Conservation (phyloP, 768 basidiomycete species). For the Suillus placidus region DNA sequence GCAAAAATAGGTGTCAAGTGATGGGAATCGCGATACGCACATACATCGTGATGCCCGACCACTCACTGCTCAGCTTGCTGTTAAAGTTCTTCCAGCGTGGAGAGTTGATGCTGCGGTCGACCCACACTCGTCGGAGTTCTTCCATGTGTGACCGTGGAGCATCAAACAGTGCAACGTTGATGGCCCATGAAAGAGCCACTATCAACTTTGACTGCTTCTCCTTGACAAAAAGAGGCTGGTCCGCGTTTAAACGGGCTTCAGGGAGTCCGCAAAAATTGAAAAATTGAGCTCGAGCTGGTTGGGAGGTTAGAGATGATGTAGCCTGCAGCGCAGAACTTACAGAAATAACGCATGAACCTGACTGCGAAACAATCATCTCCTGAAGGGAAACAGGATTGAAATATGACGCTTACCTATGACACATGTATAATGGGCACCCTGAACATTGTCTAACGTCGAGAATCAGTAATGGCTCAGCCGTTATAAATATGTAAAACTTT, state of each 20-base stretch:
- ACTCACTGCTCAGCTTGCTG: slow-evolving; percentile 45
- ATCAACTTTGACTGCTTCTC: slow-evolving; percentile 7
- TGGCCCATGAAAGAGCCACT: slow-evolving; percentile 4
- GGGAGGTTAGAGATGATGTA: not conserved
- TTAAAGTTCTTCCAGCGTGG: slow-evolving; percentile 45
- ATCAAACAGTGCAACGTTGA: slow-evolving; percentile 37
- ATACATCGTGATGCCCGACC: slow-evolving; percentile 50
- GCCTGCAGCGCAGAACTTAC: slow-evolving; percentile 28
- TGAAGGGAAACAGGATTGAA: not conserved
- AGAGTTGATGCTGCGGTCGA: slow-evolving; percentile 43
- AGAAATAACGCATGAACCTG: slow-evolving; percentile 46
- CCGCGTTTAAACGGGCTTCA: slow-evolving; percentile 45
- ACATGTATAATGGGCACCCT: slow-evolving; percentile 4
- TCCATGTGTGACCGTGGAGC: slow-evolving; percentile 47
- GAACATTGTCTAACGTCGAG: not conserved
- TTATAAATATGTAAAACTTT: not conserved
- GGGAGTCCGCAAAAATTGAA: slow-evolving; percentile 51
- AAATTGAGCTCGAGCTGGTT: slow-evolving; percentile 37
- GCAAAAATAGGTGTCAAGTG: not conserved
- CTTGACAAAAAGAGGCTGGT: slow-evolving; percentile 40
- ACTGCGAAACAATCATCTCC: slow-evolving; percentile 27
- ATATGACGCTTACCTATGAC: slow-evolving; percentile 1
- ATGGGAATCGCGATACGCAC: slow-evolving; percentile 33
- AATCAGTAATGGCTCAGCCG: not conserved
- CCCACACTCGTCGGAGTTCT: slow-evolving; percentile 44